phyloP scores from a whole-genome alignment of 176 grass and related monocot genomes.

The Hordeum marinum region DNA sequence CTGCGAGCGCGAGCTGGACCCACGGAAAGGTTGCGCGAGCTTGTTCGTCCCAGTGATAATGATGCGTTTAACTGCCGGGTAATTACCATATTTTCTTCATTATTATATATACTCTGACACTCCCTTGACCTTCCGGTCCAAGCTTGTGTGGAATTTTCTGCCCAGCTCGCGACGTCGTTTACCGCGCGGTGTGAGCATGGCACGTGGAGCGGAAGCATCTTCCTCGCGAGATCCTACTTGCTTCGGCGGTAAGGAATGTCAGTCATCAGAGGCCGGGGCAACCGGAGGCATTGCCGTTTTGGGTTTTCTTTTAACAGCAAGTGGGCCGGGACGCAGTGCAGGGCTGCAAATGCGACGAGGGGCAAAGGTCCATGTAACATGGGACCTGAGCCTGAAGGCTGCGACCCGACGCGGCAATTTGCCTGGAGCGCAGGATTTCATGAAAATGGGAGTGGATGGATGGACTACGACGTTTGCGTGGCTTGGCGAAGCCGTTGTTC shows the following conservation, averaged over 20 bases:
- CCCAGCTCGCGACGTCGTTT: neutral
- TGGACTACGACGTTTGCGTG: too few relatives aligned
- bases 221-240: neutral
- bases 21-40: slow-evolving; percentile 40
- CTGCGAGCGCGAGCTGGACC: slow-evolving; percentile 2
- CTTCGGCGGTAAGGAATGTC: neutral
- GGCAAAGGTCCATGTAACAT: neutral
- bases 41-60: too few relatives aligned
- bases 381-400: neutral
- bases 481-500: too few relatives aligned
- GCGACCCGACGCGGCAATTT: neutral
- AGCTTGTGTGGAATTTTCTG: neutral
- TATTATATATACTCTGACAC: neutral
- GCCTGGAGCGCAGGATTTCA: neutral
- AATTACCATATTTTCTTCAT: neutral
- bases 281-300: neutral
- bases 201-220: neutral
- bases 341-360: neutral
- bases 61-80: too few relatives aligned
- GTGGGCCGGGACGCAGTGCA: neutral
- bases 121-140: neutral
- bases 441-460: too few relatives aligned
- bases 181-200: neutral
- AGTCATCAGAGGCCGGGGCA: neutral
- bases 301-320: neutral